These are phyloP conservation scores for Lentinula boryana DNA, from an alignment of 768 basidiomycete species.

Conservation along the genomic window DNA sequence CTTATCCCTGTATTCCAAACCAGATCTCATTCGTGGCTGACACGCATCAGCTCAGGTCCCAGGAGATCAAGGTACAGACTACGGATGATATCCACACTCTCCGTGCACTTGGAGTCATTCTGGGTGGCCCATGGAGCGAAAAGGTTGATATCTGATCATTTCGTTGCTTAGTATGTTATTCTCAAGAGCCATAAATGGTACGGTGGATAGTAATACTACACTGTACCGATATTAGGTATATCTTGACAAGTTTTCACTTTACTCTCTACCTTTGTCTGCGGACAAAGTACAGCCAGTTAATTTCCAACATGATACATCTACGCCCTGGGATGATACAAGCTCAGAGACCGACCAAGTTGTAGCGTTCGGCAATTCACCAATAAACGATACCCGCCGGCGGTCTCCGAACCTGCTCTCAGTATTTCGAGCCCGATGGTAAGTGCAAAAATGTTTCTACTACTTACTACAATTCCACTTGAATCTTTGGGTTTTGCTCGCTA, in stretches of 20 bases:
- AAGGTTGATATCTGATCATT: constrained; percentile 24
- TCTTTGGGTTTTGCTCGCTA: too few species aligned
- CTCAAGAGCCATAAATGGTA: too few species aligned
- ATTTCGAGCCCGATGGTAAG: too few species aligned
- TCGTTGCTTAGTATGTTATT: constrained; percentile 15
- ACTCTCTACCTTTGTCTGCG: not conserved
- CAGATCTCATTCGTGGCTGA: constrained; percentile 13
- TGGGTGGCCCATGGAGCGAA: constrained; percentile 19
- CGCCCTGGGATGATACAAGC: too few species aligned
- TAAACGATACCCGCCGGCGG: not conserved
- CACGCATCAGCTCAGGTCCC: not conserved
- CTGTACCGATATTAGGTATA: not conserved
- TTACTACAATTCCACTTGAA: too few species aligned
- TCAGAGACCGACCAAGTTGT: not conserved
- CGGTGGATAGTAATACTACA: not conserved
- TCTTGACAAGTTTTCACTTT: not conserved
- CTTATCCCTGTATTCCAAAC: constrained; percentile 10
- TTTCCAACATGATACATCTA: not conserved
- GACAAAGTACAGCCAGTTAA: too few species aligned
- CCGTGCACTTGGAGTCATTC: constrained; percentile 21
- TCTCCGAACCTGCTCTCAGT: constrained; percentile 1
- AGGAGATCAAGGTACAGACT: not conserved
- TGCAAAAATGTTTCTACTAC: too few species aligned
- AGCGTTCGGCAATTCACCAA: not conserved
- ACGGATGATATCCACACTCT: constrained; percentile 12